Conservation (phyloP, 164 flowering plant species). For the Buxus sempervirens region DNA sequence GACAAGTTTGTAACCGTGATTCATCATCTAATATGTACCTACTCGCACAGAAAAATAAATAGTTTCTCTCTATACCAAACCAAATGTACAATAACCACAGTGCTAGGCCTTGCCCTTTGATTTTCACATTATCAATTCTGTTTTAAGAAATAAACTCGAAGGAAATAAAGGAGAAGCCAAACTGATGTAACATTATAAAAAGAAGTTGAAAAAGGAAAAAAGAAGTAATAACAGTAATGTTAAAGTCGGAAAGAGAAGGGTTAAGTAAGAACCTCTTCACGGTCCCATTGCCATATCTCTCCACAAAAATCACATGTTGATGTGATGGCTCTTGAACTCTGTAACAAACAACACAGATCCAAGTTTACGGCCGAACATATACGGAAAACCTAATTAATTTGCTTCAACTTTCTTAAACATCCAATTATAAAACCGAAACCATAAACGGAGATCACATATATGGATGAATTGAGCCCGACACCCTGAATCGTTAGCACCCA, state of each 20-base stretch:
- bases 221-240: neutral
- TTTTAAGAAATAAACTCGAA: neutral
- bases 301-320: slow-evolving; percentile 46
- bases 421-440: neutral
- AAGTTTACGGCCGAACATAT: neutral
- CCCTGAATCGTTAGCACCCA: too few relatives aligned
- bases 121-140: neutral
- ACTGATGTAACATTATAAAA: neutral
- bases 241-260: neutral
- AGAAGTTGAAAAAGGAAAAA: neutral
- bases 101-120: neutral
- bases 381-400: neutral
- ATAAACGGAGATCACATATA: neutral
- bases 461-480: too few relatives aligned
- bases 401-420: neutral
- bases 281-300: slow-evolving; percentile 67
- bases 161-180: neutral
- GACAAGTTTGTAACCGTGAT: slow-evolving; percentile 26
- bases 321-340: slow-evolving; percentile 19
- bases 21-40: slow-evolving; percentile 55
- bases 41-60: slow-evolving; percentile 9
- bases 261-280: slow-evolving; percentile 50
- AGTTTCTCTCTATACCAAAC: neutral
- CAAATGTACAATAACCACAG: neutral
- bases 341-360: slow-evolving; percentile 7